A percentile compares a stretch with the other conserved stretches of the same genome.
Conservation (phyloP, 768 basidiomycete genomes). For the Rhizopogon vulgaris region DNA sequence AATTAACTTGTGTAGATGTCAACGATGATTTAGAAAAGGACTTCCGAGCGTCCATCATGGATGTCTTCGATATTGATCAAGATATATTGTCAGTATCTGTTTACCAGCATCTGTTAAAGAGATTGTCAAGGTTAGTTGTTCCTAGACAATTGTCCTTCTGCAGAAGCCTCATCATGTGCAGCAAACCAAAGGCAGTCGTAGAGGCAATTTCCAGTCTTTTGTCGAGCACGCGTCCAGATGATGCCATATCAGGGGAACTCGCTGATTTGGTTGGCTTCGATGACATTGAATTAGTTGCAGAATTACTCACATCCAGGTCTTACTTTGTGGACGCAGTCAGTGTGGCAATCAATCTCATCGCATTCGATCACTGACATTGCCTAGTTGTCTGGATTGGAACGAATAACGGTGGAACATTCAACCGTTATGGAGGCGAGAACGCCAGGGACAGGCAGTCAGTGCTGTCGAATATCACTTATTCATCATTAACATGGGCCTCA, state of each 20-base stretch:
- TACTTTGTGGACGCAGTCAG: slow-evolving; percentile 45
- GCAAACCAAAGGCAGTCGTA: slow-evolving; percentile 4
- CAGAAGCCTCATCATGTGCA: neutral
- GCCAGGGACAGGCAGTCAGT: neutral
- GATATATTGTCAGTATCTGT: neutral
- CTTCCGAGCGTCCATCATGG: neutral
- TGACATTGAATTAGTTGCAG: slow-evolving; percentile 69
- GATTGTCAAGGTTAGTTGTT: neutral
- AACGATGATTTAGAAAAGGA: neutral
- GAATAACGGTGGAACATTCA: neutral
- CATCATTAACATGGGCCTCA: neutral
- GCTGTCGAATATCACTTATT: neutral
- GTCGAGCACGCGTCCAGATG: slow-evolving; percentile 46
- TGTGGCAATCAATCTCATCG: neutral
- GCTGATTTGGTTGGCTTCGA: slow-evolving; percentile 82
- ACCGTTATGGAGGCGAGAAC: neutral
- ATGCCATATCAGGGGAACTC: slow-evolving; percentile 72
- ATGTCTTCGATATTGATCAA: neutral
- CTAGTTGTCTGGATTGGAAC: neutral
- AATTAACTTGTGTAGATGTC: neutral
- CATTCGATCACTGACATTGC: neutral
- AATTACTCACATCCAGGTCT: slow-evolving; percentile 56
- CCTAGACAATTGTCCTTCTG: neutral
- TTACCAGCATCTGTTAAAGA: neutral
- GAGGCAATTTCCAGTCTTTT: slow-evolving; percentile 32